phyloP scores from a whole-genome alignment of 2,329 filamentous ascomycete genomes.

The Diaporthe eres region DNA sequence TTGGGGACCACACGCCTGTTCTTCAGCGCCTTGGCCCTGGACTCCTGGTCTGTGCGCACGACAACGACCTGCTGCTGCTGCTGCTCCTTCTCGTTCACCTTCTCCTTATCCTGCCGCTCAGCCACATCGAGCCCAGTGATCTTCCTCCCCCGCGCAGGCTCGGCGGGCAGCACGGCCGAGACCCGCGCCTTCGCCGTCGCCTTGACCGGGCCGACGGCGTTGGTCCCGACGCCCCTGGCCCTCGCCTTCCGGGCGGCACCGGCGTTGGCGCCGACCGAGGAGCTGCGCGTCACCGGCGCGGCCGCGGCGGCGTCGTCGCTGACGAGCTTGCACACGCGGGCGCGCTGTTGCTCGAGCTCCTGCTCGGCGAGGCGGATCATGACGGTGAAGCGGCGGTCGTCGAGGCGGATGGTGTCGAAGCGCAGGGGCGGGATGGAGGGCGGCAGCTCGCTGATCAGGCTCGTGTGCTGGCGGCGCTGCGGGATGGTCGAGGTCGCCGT shows the following conservation, averaged over 20 bases:
- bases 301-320: conserved; percentile 3
- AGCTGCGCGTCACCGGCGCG: conserved; percentile 13
- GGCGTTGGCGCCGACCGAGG: conserved; percentile 2
- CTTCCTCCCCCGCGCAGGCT: conserved; percentile 8
- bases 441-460: conserved; percentile 1
- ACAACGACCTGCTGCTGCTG: not conserved
- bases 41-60: not conserved
- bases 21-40: conserved; percentile 2
- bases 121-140: not conserved
- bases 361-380: conserved; percentile 33
- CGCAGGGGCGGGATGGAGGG: conserved; percentile 10
- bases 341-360: conserved; percentile 32
- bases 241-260: not conserved
- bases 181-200: not conserved
- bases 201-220: not conserved
- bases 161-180: not conserved
- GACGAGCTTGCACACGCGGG: conserved; percentile 1
- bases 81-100: not conserved
- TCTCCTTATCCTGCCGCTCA: not conserved
- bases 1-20: not conserved
- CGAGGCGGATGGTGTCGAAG: conserved; percentile 21
- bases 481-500: not conserved
- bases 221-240: conserved; percentile 6
- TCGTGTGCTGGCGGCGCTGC: conserved; percentile 8
- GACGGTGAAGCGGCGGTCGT: conserved; percentile 29